A percentile compares a stretch with the other conserved stretches of the same genome.
These are phyloP conservation scores for Xylaria sp. DNA, from an alignment of 2,329 filamentous ascomycete species.

Conservation along the genomic window DNA sequence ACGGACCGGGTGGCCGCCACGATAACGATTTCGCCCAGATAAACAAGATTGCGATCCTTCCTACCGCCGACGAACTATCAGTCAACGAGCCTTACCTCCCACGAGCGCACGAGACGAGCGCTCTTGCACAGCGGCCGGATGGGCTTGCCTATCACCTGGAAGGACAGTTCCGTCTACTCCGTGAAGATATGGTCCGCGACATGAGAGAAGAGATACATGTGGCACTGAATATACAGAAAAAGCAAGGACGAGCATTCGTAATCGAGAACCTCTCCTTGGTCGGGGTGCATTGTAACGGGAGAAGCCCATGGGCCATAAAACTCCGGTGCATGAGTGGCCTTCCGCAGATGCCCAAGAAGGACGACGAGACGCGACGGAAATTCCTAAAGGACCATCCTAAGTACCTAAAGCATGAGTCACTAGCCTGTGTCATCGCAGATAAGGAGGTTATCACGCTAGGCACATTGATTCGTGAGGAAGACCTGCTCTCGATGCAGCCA, in stretches of 20 bases:
- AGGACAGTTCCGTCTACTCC: slow-evolving; percentile 71
- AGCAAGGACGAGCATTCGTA: slow-evolving; percentile 44
- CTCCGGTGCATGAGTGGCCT: slow-evolving; percentile 15
- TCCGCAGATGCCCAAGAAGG: slow-evolving; percentile 9
- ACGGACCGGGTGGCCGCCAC: slow-evolving; percentile 67
- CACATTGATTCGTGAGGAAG: slow-evolving; percentile 54
- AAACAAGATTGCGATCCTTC: slow-evolving; percentile 65
- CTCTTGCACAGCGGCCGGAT: slow-evolving; percentile 43
- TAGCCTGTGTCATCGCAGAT: slow-evolving; percentile 14
- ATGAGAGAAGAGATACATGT: slow-evolving; percentile 58
- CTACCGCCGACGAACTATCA: slow-evolving; percentile 70
- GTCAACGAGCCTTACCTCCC: slow-evolving; percentile 60
- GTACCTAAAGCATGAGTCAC: slow-evolving; percentile 19
- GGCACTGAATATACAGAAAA: slow-evolving; percentile 52
- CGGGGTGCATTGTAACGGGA: slow-evolving; percentile 11
- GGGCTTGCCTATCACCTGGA: slow-evolving; percentile 62
- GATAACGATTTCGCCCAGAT: slow-evolving; percentile 73
- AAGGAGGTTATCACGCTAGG: slow-evolving; percentile 8
- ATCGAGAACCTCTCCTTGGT: not conserved
- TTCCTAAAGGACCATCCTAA: slow-evolving; percentile 22
- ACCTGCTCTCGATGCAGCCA: slow-evolving; percentile 7
- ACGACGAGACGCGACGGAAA: slow-evolving; percentile 3
- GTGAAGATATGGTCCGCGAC: slow-evolving; percentile 73
- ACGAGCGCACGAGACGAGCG: slow-evolving; percentile 52
- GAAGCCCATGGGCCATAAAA: slow-evolving; percentile 10